A percentile compares a stretch with the other conserved stretches of the same genome.
These are phyloP conservation scores for Eremothecium gossypii DNA, from an alignment of 1,139 yeast species.

Conservation along the genomic window DNA sequence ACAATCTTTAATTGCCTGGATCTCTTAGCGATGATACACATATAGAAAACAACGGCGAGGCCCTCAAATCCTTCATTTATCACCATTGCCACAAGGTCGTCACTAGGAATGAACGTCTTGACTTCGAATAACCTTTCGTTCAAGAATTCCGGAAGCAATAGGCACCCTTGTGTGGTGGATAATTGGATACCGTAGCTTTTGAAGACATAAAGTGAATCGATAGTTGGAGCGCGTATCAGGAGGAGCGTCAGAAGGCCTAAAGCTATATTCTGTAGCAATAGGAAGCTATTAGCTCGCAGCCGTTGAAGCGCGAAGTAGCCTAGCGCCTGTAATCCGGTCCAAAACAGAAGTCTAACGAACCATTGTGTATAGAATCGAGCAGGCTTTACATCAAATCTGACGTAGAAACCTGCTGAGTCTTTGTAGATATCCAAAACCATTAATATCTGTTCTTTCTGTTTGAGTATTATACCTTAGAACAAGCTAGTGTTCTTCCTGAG, in stretches of 20 bases:
- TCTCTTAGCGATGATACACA: slow-evolving; percentile 44
- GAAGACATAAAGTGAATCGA: slow-evolving; percentile 25
- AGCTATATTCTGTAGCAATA: background rate
- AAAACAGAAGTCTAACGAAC: background rate
- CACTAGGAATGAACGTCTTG: slow-evolving; percentile 42
- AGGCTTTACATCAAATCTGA: background rate
- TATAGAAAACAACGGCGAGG: slow-evolving; percentile 51
- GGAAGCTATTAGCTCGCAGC: background rate
- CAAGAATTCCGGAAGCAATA: slow-evolving; percentile 14
- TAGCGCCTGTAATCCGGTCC: background rate
- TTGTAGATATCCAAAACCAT: slow-evolving; percentile 1
- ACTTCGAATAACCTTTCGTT: slow-evolving; percentile 10
- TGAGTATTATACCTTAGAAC: no score
- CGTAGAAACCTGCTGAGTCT: background rate
- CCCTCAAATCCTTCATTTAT: slow-evolving; percentile 63
- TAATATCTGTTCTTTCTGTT: background rate
- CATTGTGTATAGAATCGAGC: background rate
- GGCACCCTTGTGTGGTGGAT: slow-evolving; percentile 16
- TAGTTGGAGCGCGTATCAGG: slow-evolving; percentile 16
- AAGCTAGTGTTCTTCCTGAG: no score
- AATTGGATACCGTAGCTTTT: slow-evolving; percentile 29
- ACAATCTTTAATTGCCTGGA: slow-evolving; percentile 28
- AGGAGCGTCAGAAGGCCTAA: slow-evolving; percentile 2
- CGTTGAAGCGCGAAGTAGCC: background rate
- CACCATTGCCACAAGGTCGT: slow-evolving; percentile 47